These are phyloP conservation scores for Schizochytrium sp. DNA, from an alignment of 108 stramenopile genomes.

Conservation along the genomic window DNA sequence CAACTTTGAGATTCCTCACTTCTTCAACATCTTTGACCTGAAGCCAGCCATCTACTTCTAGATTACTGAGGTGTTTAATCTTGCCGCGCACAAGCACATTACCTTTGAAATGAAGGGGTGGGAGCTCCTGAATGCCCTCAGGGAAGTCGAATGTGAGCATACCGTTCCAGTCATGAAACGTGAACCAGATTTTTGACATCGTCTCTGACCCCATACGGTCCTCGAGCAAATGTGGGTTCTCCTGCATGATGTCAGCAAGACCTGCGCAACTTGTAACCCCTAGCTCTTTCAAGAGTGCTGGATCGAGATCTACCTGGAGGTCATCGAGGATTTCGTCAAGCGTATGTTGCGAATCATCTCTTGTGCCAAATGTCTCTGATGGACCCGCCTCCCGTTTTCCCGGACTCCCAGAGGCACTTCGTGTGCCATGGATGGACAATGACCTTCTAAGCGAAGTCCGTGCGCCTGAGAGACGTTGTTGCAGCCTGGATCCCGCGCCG, in stretches of 20 bases:
- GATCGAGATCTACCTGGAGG: background rate
- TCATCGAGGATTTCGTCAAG: background rate
- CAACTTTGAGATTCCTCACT: background rate
- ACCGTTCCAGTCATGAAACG: background rate
- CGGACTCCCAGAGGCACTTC: no score
- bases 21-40: background rate
- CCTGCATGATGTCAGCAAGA: background rate
- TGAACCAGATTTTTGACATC: conserved; percentile 13
- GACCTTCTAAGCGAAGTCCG: no score
- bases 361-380: background rate
- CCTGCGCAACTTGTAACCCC: background rate
- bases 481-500: no score
- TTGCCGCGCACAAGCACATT: background rate
- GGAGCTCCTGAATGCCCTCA: background rate
- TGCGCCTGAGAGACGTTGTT: no score
- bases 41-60: background rate
- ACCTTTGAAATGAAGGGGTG: background rate
- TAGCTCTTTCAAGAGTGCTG: background rate
- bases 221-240: background rate
- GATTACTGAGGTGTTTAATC: background rate
- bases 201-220: background rate
- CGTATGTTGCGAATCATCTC: background rate
- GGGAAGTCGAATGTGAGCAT: conserved; percentile 3
- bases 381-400: no score
- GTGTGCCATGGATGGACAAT: no score